These are phyloP conservation scores for Scleroderma citrinum DNA, from an alignment of 768 basidiomycete species.

Conservation along the genomic window DNA sequence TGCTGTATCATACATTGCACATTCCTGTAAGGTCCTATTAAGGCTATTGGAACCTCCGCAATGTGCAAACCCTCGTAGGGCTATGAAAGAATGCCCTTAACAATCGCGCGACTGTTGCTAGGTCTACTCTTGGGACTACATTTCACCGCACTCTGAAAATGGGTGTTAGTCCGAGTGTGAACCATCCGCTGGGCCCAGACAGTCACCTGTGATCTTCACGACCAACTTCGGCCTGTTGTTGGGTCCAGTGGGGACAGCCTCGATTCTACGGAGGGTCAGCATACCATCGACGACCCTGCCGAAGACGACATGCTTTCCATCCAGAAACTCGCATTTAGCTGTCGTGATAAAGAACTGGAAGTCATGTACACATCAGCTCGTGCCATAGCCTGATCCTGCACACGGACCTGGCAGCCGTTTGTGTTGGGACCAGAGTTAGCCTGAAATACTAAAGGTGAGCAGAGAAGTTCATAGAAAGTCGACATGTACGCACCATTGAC, in stretches of 20 bases:
- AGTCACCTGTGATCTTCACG: slow-evolving; percentile 80
- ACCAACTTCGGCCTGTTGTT: slow-evolving; percentile 87
- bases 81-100: neutral
- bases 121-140: slow-evolving; percentile 30
- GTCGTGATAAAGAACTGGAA: slow-evolving; percentile 94
- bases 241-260: slow-evolving; percentile 87
- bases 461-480: neutral
- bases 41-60: too few relatives aligned
- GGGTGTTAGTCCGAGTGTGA: neutral
- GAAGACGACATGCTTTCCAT: slow-evolving; percentile 92
- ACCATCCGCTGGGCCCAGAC: neutral
- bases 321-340: slow-evolving; percentile 90
- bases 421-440: slow-evolving; percentile 94
- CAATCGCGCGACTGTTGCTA: too few relatives aligned
- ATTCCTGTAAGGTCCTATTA: neutral
- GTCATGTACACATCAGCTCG: neutral
- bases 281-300: slow-evolving; percentile 89
- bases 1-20: neutral
- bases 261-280: slow-evolving; percentile 93
- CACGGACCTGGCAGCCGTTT: slow-evolving; percentile 77
- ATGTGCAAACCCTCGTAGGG: neutral
- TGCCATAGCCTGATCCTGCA: neutral
- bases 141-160: slow-evolving; percentile 50
- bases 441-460: slow-evolving; percentile 33
- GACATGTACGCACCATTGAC: slow-evolving; percentile 68